These are phyloP conservation scores for Triticum timopheevii DNA, from an alignment of 176 grass and related monocot species.

Conservation along the genomic window DNA sequence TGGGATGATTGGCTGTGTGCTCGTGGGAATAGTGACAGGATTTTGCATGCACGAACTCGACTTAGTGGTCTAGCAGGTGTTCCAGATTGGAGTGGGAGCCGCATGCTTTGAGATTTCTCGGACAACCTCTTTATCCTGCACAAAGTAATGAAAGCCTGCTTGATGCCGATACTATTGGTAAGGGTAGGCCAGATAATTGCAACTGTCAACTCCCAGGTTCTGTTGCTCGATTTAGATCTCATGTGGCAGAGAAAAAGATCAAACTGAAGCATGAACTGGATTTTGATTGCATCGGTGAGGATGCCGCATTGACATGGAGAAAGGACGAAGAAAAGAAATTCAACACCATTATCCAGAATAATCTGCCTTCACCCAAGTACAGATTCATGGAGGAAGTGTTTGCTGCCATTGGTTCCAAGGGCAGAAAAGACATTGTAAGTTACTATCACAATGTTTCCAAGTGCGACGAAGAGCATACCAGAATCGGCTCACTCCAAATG, in stretches of 20 bases:
- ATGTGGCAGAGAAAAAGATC: constrained; percentile 43
- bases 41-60: background rate
- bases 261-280: constrained; percentile 47
- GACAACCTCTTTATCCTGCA: constrained; percentile 30
- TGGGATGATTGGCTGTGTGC: constrained; percentile 19
- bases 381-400: constrained; percentile 38
- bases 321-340: constrained; percentile 46
- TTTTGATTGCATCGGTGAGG: constrained; percentile 37
- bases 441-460: constrained; percentile 63
- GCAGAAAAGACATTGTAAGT: constrained; percentile 24
- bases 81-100: constrained; percentile 46
- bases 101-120: constrained; percentile 48
- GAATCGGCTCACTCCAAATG: constrained; percentile 30
- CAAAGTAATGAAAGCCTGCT: constrained; percentile 11
- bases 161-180: constrained; percentile 33
- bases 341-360: constrained; percentile 19
- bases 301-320: constrained; percentile 45
- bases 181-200: constrained; percentile 39
- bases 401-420: constrained; percentile 26
- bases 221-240: constrained; percentile 44
- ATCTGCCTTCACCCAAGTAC: constrained; percentile 27
- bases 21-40: background rate
- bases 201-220: constrained; percentile 31
- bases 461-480: constrained; percentile 33
- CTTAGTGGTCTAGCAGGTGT: constrained; percentile 37